Conservation (phyloP, 2,329 filamentous ascomycete genomes). For the Xylaria sp. region DNA sequence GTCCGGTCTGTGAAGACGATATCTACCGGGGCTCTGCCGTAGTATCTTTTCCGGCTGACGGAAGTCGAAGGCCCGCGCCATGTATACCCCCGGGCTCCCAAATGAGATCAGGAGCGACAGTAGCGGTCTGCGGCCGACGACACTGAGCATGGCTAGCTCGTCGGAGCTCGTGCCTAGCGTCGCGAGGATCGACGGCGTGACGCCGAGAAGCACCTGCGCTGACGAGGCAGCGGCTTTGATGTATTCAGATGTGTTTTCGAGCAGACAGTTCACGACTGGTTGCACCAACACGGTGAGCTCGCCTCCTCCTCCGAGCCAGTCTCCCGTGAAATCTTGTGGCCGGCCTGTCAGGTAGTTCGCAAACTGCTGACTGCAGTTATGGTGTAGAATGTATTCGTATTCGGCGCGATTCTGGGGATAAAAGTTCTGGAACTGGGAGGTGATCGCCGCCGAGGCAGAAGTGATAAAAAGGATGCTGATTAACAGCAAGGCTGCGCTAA, state of each 20-base stretch:
- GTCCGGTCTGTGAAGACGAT: neutral
- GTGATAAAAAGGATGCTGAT: slow-evolving; percentile 14
- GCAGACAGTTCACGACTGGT: slow-evolving; percentile 39
- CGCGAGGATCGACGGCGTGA: slow-evolving; percentile 41
- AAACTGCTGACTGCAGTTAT: slow-evolving; percentile 40
- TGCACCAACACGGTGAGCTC: slow-evolving; percentile 34
- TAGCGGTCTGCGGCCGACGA: slow-evolving; percentile 38
- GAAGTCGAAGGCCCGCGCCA: slow-evolving; percentile 39
- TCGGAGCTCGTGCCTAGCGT: slow-evolving; percentile 40
- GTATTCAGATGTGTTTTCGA: slow-evolving; percentile 42
- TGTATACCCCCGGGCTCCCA: slow-evolving; percentile 40
- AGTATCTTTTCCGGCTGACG: slow-evolving; percentile 37
- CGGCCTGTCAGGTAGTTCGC: slow-evolving; percentile 40
- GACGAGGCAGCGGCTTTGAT: slow-evolving; percentile 41
- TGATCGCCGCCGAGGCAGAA: slow-evolving; percentile 18
- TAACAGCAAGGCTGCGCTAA: slow-evolving; percentile 8
- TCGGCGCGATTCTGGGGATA: slow-evolving; percentile 39
- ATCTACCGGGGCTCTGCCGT: slow-evolving; percentile 7
- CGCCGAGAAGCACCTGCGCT: slow-evolving; percentile 43
- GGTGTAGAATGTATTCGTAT: slow-evolving; percentile 36
- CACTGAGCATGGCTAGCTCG: slow-evolving; percentile 40
- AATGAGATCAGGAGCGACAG: slow-evolving; percentile 40
- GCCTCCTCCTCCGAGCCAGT: slow-evolving; percentile 40
- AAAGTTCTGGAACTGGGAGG: slow-evolving; percentile 41
- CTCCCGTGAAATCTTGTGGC: slow-evolving; percentile 33